phyloP scores from a whole-genome alignment of 176 grass and related monocot genomes.

The Pontederia paniculata region DNA sequence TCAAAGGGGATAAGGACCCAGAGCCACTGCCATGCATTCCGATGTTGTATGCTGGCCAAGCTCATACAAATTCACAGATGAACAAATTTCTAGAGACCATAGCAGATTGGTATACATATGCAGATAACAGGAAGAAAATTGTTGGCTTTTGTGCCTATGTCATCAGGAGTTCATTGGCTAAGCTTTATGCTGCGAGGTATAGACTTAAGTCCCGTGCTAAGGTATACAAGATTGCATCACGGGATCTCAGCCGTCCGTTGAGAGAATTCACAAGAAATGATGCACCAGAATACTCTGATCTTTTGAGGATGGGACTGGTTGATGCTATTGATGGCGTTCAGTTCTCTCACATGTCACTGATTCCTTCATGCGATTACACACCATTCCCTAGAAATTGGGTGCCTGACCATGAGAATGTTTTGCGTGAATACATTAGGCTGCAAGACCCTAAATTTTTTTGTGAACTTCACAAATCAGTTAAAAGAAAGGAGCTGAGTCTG shows the following conservation, averaged over 20 bases:
- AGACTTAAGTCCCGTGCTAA: constrained; percentile 90
- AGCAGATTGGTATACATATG: constrained; percentile 88
- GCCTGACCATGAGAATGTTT: constrained; percentile 63
- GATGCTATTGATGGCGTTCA: constrained; percentile 91
- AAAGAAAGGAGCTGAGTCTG: constrained; percentile 46
- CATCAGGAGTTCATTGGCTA: too few species aligned
- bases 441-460: constrained; percentile 89
- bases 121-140: constrained; percentile 90
- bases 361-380: constrained; percentile 91
- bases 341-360: constrained; percentile 70
- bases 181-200: constrained; percentile 87
- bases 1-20: constrained; percentile 81
- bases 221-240: constrained; percentile 86
- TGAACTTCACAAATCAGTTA: constrained; percentile 65
- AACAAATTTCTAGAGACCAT: constrained; percentile 99
- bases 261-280: constrained; percentile 72
- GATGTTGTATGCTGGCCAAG: constrained; percentile 86
- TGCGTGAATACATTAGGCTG: constrained; percentile 81
- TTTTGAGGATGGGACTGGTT: constrained; percentile 83
- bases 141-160: constrained; percentile 92
- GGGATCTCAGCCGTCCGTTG: constrained; percentile 78
- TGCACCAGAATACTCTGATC: constrained; percentile 89
- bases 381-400: constrained; percentile 81
- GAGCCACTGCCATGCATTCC: constrained; percentile 67
- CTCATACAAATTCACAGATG: constrained; percentile 96